Evolutionary conservation across 257 asterid genomes (phyloP), one percentile per base, ranked within the genome.

Genomic region (Lycium barbarum): DNA sequence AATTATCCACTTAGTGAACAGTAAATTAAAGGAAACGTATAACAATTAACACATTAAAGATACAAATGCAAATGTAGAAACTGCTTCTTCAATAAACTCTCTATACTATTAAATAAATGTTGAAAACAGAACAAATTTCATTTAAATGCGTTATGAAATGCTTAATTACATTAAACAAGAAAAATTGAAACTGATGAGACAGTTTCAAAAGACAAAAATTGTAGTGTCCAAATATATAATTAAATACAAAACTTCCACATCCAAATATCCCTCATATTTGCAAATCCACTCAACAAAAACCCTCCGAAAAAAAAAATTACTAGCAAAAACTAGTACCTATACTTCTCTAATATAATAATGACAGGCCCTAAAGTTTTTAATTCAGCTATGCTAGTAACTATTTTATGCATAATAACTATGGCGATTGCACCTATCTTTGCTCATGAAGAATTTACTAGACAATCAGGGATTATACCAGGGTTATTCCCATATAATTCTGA

Each of bases 361-460:
- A 3, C 54, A 0, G 7, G 13, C 0, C 15, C 22, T 40, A 17
- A 43, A 18, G 51, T 9, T 33, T 0, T 71, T 38, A 38, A 71
- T 71, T 45, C 83, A 12, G 20, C 83, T 0, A 40, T 62, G 4
- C 18, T 49, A 4, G 9, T 84, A 1, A 10, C 66, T 7, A 7
- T 40, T 4, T 22, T 22, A 1, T 80, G 76, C 74, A 14, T 84
- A 26, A 2, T 66, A 6, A 40, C 45, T 3, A 51, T 80, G 26
- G 61, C 58, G 66, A 45, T 84, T 26, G 76, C 71, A 7, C 58
- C 81, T 14, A 51, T 82, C 49, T 57, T 49, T 18, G 87, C 70
- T 0, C 63, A 40, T 40, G 45, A 17, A 58, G 63, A 17, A 17
- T 58, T 58, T 58, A 58, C 63, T 14, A 22, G 63, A n/a, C 1